Conservation (phyloP, 176 grass and related monocot species). For the Raddia distichophylla region DNA sequence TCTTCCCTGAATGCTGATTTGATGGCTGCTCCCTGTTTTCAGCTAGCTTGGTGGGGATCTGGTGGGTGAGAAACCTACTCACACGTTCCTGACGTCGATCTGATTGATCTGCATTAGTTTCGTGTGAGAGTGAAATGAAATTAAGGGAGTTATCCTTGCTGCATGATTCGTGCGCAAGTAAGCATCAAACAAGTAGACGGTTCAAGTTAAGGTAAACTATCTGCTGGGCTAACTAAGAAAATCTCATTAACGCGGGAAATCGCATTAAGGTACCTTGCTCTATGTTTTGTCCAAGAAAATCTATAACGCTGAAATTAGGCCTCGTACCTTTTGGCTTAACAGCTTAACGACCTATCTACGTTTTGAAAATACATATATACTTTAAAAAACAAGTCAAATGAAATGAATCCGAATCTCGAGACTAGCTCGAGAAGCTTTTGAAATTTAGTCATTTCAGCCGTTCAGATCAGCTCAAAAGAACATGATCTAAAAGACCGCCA, state of each 20-base stretch:
- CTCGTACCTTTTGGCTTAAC: no score
- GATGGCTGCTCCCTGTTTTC: neutral
- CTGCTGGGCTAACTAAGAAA: conserved; percentile 22
- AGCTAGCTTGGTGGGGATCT: conserved; percentile 15
- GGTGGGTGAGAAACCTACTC: conserved; percentile 41
- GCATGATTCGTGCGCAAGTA: neutral
- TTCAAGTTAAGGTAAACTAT: neutral
- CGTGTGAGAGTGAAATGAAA: neutral
- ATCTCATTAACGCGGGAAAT: neutral
- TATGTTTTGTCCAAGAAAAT: no score
- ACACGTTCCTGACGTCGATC: neutral
- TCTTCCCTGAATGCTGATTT: neutral
- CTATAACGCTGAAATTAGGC: no score
- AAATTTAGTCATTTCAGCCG: no score
- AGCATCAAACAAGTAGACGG: neutral
- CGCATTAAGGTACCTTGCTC: neutral
- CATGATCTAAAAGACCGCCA: no score
- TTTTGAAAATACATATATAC: no score
- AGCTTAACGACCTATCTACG: no score
- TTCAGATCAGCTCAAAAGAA: no score
- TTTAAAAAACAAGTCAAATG: no score
- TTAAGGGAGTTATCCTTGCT: no score
- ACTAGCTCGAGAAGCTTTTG: no score
- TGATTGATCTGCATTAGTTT: neutral
- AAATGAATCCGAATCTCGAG: no score